Conservation (phyloP, 2,329 filamentous ascomycete genomes). For the Beauveria medogensis region DNA sequence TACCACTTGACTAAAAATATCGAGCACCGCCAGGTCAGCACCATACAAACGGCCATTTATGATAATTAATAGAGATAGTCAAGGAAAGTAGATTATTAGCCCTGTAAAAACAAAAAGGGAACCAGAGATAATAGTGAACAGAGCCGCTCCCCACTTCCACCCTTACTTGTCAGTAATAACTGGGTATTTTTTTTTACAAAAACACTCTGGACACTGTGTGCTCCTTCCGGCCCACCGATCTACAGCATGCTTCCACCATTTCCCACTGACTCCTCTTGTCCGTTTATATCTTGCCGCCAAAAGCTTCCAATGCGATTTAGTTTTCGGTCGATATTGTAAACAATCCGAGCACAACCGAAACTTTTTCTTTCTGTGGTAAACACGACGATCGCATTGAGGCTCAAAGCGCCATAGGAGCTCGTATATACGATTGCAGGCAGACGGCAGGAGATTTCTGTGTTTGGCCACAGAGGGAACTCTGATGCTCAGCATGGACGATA, state of each 20-base stretch:
- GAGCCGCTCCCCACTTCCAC: neutral
- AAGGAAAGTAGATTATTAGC: neutral
- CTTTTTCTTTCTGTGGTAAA: neutral
- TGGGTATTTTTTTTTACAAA: neutral
- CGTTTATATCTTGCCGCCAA: neutral
- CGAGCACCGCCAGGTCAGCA: no score
- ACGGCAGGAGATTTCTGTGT: neutral
- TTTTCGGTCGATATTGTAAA: neutral
- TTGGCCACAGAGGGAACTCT: neutral
- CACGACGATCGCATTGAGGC: neutral
- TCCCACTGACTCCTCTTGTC: neutral
- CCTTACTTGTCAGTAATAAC: neutral
- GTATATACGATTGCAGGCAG: neutral
- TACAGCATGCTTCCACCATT: neutral
- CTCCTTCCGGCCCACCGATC: neutral
- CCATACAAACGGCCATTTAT: no score
- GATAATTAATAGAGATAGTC: no score
- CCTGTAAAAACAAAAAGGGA: neutral
- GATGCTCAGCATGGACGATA: neutral
- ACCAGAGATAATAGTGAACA: neutral
- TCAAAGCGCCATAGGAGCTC: neutral
- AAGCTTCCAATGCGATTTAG: neutral
- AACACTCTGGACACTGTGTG: neutral
- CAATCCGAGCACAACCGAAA: neutral
- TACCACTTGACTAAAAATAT: no score